These are phyloP conservation scores for Salix koriyanagi DNA, from an alignment of 345 rosid species.

Conservation along the genomic window DNA sequence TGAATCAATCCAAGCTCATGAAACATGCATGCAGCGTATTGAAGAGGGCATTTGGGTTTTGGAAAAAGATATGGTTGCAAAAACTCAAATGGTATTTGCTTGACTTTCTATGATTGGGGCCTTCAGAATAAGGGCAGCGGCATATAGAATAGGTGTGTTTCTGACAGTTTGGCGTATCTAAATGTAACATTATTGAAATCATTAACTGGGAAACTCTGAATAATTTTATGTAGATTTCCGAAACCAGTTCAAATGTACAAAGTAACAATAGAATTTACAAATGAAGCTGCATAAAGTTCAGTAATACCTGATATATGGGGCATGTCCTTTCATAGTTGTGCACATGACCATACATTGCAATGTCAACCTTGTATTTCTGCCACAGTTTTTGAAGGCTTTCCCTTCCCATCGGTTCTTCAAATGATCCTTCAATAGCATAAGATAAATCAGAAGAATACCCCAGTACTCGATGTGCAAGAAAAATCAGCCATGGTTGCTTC, in stretches of 20 bases:
- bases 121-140: no score
- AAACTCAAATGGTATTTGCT: no score
- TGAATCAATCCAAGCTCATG: not conserved
- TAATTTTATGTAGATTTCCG: not conserved
- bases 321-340: slow-evolving; percentile 78
- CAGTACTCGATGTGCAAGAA: slow-evolving; percentile 63
- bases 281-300: not conserved
- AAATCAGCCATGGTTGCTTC: slow-evolving; percentile 70
- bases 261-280: not conserved
- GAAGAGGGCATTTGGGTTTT: no score
- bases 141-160: not conserved
- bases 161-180: not conserved
- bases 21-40: no score
- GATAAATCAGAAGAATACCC: slow-evolving; percentile 52
- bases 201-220: not conserved
- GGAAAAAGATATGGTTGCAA: no score
- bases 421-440: slow-evolving; percentile 54
- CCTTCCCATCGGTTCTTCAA: slow-evolving; percentile 68
- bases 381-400: slow-evolving; percentile 65
- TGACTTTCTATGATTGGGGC: no score
- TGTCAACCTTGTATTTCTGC: slow-evolving; percentile 76
- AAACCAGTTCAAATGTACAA: not conserved
- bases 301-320: slow-evolving; percentile 65
- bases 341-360: slow-evolving; percentile 64
- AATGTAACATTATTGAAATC: not conserved